Base-by-base conservation (phyloP, 2,329 filamentous ascomycete genomes). In the Catunica adiposa region DNA sequence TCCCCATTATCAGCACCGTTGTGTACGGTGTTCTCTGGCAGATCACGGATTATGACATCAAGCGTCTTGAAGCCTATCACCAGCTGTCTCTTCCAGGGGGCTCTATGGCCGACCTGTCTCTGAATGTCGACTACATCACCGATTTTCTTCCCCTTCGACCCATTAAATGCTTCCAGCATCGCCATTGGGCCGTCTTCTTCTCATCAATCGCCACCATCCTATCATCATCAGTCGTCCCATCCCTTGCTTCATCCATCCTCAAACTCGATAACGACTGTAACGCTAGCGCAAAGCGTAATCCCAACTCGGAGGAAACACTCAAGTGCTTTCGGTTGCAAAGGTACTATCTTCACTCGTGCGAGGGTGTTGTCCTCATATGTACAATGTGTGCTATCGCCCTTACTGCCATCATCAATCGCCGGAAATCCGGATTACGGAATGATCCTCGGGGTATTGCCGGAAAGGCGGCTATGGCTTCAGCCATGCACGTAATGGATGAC, bases 111-210 rank as follows among this genome's bases (percentile, higher is more conserved):
- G 76, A 75, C 40, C 76, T 80, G 63, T 84, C 80, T 0, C 76
- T 88, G 62, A 87, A 86, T 60, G 82, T 85, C 59, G 82, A 86
- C 65, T 88, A 88, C 58, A 73, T 85, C 47, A 86, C 83, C 3
- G 75, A 79, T 61, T 77, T 83, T 68, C 80, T 75, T 62, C 79
- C 84, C 62, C 66, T 83, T 40, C 74, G 82, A 1, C 84, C 84
- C 0, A 66, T 86, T 3, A 72, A 75, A 48, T 83, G 83, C 1
- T 62, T 86, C 2, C 71, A 71, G 58, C 74, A 78, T 60, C 73
- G 73, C 47, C 84, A 88, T 62, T 84, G 81, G 63, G 82, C 83
- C 0, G 83, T 88, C 4, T 76, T 77, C 0, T 69, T 82, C 14
- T 85, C 81, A 0, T 84, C 82, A 0, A 60, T 84, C 4, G 78